These are phyloP conservation scores for Quillaja saponaria DNA, from an alignment of 306 rosid species.

Conservation along the genomic window DNA sequence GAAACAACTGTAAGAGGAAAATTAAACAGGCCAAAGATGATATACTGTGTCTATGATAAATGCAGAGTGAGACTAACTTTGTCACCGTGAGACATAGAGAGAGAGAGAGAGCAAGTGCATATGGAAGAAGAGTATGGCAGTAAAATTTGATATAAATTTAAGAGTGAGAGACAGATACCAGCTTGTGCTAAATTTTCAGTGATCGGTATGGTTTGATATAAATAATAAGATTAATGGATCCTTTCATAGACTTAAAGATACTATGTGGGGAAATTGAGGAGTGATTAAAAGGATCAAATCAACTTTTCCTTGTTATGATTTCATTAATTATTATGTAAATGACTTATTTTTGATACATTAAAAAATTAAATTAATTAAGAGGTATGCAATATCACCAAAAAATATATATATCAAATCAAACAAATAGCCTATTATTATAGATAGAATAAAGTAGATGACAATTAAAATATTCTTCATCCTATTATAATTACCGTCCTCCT, in stretches of 20 bases:
- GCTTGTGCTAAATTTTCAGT: no score
- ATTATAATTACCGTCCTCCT: constrained; percentile 33
- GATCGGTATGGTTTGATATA: no score
- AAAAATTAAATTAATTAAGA: no score
- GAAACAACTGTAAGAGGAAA: constrained; percentile 15
- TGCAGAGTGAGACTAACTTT: constrained; percentile 51
- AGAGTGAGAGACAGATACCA: no score
- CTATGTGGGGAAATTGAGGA: constrained; percentile 25
- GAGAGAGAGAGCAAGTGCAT: background rate
- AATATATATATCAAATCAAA: no score
- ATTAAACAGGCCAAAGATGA: constrained; percentile 36
- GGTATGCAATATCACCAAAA: no score
- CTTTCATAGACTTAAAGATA: background rate
- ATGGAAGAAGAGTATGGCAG: constrained; percentile 44
- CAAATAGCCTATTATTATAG: no score
- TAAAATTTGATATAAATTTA: constrained; percentile 50
- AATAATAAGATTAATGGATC: constrained; percentile 52
- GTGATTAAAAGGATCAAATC: background rate
- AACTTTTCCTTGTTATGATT: no score
- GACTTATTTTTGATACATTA: no score
- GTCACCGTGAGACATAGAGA: constrained; percentile 9
- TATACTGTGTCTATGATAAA: constrained; percentile 43
- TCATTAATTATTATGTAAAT: no score
- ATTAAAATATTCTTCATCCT: constrained; percentile 21
- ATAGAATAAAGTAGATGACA: background rate